Evolutionary conservation across 208 protist species (phyloP).

Genomic region (Leishmania amazonensis): DNA sequence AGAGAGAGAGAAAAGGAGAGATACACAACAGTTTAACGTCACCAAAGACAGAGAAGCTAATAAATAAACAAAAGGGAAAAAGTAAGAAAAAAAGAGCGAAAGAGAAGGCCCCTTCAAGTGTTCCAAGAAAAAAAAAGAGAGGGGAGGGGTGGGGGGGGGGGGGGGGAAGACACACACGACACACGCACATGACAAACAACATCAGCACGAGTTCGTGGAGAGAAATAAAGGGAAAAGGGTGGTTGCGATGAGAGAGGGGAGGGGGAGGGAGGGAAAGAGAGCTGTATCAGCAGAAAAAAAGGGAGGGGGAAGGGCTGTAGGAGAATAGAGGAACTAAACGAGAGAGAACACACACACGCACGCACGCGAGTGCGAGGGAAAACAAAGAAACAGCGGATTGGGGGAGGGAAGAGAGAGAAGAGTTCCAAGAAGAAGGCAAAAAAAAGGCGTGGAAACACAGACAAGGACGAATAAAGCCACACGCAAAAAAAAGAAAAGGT

Average conservation of each 20-base stretch:
- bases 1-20: background rate
- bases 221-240: background rate
- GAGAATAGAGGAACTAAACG: background rate
- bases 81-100: background rate
- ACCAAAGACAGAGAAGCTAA: background rate
- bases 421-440: constrained; percentile 4
- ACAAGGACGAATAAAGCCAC: background rate
- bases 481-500: background rate
- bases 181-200: background rate
- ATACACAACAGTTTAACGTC: background rate
- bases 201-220: background rate
- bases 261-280: background rate
- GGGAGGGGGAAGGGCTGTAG: too few relatives aligned
- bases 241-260: background rate
- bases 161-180: background rate
- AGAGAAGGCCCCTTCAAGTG: background rate
- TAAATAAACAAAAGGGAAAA: background rate
- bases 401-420: background rate
- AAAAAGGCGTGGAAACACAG: constrained; percentile 1
- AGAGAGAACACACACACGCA: background rate
- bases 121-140: constrained; percentile 6
- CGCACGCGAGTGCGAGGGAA: background rate
- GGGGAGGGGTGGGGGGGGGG: background rate
- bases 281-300: background rate
- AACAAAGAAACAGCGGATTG: background rate